Conservation (phyloP, 345 rosid species). For the Corchorus olitorius region DNA sequence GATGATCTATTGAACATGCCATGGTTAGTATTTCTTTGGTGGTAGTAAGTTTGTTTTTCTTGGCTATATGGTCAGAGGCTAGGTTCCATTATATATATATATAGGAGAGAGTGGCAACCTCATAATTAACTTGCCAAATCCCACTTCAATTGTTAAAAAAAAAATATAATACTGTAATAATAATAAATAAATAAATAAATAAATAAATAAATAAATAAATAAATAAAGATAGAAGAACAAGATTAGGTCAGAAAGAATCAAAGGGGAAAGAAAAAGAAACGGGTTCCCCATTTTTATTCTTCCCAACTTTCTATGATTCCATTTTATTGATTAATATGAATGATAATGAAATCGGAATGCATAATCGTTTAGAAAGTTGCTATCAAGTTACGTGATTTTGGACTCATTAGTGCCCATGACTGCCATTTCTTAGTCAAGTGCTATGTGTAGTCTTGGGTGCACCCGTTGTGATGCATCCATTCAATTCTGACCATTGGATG, state of each 20-base stretch:
- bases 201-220: too few species aligned
- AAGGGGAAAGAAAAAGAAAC: not conserved
- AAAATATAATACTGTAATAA: too few species aligned
- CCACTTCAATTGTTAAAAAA: too few species aligned
- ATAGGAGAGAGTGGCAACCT: not conserved
- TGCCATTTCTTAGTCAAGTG: not conserved
- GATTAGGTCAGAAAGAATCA: not conserved
- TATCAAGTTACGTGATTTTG: not conserved
- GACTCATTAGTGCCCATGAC: not conserved
- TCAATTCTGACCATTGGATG: too few species aligned
- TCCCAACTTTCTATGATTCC: conserved; percentile 8
- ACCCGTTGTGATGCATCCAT: too few species aligned
- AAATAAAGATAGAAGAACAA: too few species aligned
- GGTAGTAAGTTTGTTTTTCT: not conserved
- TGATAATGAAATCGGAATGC: not conserved
- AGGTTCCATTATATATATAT: not conserved
- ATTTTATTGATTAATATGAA: not conserved
- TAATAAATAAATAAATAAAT: too few species aligned
- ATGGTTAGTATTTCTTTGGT: not conserved
- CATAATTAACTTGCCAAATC: too few species aligned
- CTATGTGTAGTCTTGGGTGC: too few species aligned
- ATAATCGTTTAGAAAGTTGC: not conserved
- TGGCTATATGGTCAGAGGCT: not conserved
- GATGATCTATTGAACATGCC: conserved; percentile 12
- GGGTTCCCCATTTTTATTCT: conserved; percentile 6